Evolutionary conservation across 768 basidiomycete species (phyloP).

Genomic region (Steccherinum ochraceum): DNA sequence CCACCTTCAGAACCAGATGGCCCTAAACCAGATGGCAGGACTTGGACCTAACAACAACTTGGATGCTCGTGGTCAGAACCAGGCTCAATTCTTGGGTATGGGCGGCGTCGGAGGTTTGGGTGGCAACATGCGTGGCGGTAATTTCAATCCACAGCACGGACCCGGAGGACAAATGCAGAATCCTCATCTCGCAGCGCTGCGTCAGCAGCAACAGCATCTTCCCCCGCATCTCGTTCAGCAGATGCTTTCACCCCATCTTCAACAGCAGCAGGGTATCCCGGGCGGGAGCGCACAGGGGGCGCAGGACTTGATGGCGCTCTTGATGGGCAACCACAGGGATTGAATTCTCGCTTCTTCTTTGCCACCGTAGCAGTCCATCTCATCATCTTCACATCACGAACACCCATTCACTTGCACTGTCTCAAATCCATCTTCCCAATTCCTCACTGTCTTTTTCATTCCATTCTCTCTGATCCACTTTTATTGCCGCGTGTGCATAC

Average conservation of each 20-base stretch:
- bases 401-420: constrained; percentile 1
- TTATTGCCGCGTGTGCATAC: not conserved
- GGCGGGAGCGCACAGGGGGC: constrained; percentile 47
- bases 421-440: constrained; percentile 3
- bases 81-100: constrained; percentile 40
- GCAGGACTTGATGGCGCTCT: constrained; percentile 77
- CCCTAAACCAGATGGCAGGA: constrained; percentile 44
- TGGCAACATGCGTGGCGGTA: constrained; percentile 39
- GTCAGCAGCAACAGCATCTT: constrained; percentile 50
- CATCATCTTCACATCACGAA: constrained; percentile 1
- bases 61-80: constrained; percentile 47
- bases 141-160: constrained; percentile 41
- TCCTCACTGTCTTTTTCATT: not conserved
- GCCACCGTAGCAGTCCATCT: not conserved
- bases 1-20: constrained; percentile 41
- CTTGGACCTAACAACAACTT: constrained; percentile 49
- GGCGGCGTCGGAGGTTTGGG: constrained; percentile 38
- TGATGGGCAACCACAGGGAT: constrained; percentile 75
- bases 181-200: constrained; percentile 42
- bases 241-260: constrained; percentile 47
- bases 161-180: constrained; percentile 29
- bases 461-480: not conserved
- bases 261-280: constrained; percentile 50
- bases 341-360: constrained; percentile 26
- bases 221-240: constrained; percentile 52